A percentile compares a stretch with the other conserved stretches of the same genome.
These are phyloP conservation scores for Trichoderma sp. DNA, from an alignment of 2,329 filamentous ascomycete genomes.

Conservation along the genomic window DNA sequence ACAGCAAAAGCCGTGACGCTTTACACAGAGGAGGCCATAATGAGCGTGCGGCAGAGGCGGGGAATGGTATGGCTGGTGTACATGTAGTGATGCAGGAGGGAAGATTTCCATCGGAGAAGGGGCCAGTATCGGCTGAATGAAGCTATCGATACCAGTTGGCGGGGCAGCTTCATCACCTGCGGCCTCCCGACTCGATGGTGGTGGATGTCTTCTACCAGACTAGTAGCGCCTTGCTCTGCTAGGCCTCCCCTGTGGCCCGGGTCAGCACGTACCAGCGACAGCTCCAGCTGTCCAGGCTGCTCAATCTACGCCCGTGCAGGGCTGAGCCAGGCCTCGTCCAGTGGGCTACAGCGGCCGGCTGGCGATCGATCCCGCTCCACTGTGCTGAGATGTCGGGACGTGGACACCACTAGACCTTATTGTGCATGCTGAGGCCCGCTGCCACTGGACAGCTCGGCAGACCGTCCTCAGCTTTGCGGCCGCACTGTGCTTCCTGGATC, in stretches of 20 bases:
- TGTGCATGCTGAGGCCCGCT: background rate
- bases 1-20: conserved; percentile 58
- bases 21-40: conserved; percentile 54
- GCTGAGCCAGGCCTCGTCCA: conserved; percentile 25
- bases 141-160: conserved; percentile 23
- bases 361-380: conserved; percentile 5
- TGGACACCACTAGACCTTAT: background rate
- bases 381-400: background rate
- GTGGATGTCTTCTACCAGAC: background rate
- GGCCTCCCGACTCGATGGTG: background rate
- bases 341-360: conserved; percentile 15
- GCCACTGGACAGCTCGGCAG: background rate
- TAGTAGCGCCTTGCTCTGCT: background rate
- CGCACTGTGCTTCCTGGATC: background rate
- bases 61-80: background rate
- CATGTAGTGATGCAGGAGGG: conserved; percentile 11
- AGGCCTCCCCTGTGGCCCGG: conserved; percentile 2
- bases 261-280: background rate
- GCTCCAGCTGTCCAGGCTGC: conserved; percentile 8
- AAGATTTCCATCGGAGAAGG: conserved; percentile 10
- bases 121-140: conserved; percentile 26
- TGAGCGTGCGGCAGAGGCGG: conserved; percentile 1
- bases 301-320: conserved; percentile 22
- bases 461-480: background rate
- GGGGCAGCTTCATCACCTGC: conserved; percentile 25